Evolutionary conservation across 2,329 filamentous ascomycete species (phyloP).

Genomic region (Penicillium sp.): DNA sequence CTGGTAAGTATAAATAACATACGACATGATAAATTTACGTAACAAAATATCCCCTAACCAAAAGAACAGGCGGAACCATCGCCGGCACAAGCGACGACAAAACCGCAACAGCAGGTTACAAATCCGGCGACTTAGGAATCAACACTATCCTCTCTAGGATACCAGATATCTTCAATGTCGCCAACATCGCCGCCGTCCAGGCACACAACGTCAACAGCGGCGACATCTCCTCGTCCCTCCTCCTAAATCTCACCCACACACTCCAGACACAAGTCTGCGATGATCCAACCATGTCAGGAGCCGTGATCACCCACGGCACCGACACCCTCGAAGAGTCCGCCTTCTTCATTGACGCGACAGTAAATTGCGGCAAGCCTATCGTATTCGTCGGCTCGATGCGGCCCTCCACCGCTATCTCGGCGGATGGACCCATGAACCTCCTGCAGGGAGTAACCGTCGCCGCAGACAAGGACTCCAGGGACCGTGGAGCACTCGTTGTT

Average conservation of each 20-base stretch:
- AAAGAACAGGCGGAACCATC: slow-evolving; percentile 26
- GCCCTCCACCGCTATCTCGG: slow-evolving; percentile 61
- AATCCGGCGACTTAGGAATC: slow-evolving; percentile 26
- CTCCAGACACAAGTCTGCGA: slow-evolving; percentile 13
- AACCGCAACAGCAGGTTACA: slow-evolving; percentile 30
- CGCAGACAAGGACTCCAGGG: slow-evolving; percentile 44
- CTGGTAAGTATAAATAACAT: slow-evolving; percentile 11
- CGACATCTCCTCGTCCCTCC: slow-evolving; percentile 26
- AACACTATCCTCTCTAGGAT: slow-evolving; percentile 27
- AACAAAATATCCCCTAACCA: neutral
- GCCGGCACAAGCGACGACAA: slow-evolving; percentile 27
- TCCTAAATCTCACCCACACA: slow-evolving; percentile 24
- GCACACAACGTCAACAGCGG: slow-evolving; percentile 30
- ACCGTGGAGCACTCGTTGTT: slow-evolving; percentile 60
- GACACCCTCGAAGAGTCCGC: slow-evolving; percentile 65
- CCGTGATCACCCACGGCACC: slow-evolving; percentile 61
- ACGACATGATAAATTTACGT: neutral
- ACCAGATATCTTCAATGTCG: slow-evolving; percentile 27
- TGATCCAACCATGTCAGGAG: slow-evolving; percentile 11
- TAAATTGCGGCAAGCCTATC: slow-evolving; percentile 59
- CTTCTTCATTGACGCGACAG: slow-evolving; percentile 61
- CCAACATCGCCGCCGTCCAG: slow-evolving; percentile 31
- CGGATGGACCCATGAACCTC: slow-evolving; percentile 64
- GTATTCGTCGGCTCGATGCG: slow-evolving; percentile 64
- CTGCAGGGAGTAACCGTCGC: slow-evolving; percentile 61